Evolutionary conservation across 305 asterid species (phyloP), one percentile per base, ranked within the genome.

Genomic region (Plantago rigida): DNA sequence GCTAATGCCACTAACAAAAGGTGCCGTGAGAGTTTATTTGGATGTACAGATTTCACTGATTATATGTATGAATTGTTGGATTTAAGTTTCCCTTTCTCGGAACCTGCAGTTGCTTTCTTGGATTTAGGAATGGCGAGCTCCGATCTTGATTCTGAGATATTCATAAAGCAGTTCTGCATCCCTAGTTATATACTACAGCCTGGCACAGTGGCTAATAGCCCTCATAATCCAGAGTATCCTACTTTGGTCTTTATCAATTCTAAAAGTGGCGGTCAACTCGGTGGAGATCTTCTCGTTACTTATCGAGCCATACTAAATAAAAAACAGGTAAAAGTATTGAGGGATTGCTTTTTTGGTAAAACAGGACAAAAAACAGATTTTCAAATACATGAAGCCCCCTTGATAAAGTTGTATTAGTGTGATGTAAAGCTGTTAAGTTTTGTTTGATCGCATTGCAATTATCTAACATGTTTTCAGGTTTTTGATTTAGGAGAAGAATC

Each of bases 241-340:
- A 91, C 87, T 69, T 69, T 91, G 51, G 96, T 91, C 41, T 91
- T 91, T 73, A 81, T 91, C 78, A 87, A 91, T 75, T 85, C 96
- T 36, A 84, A 51, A 75, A 91, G 98, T 74, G 95, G 96, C 56
- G 96, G 98, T 64, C 98, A 91, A 75, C 86, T 91, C 42, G 96
- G 98, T 56, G 95, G 92, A 49, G 84, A 84, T 68, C 94, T 91
- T 73, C 92, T 91, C 41, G 4, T 71, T 49, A 82, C 95, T 12
- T 85, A 75, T 47, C 81, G 76, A 26, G 73, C 90, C 62, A 72
- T 91, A 59, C 78, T 91, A 48, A 84, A 87, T 75, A 63, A 69
- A 29, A 67, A 84, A 54, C 95, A 91, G 96, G 95, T 84, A 60
- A 49, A 62, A 59, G 51, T 52, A n/a, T 6, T 17, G 15, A 56